Evolutionary conservation across 169 alveolate species (phyloP).

Genomic region (Babesia sp.): DNA sequence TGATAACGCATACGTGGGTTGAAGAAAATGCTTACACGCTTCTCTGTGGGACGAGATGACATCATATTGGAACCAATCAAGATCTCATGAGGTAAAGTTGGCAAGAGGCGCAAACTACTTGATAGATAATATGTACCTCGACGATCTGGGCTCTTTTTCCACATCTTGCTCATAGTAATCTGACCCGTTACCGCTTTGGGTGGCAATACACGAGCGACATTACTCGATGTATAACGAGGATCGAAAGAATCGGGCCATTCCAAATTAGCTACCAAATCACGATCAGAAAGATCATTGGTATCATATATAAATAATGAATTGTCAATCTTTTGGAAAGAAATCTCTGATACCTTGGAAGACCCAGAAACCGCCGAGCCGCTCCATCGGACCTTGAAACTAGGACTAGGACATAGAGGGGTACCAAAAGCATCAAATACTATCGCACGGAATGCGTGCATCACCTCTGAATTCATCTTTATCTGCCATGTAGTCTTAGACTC

Average conservation of each 20-base stretch:
- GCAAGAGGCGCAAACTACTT: not conserved
- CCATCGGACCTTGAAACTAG: slow-evolving; percentile 25
- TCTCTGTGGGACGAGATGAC: not conserved
- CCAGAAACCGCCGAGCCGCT: slow-evolving; percentile 2
- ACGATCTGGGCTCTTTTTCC: slow-evolving; percentile 23
- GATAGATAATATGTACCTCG: not conserved
- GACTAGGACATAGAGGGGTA: slow-evolving; percentile 14
- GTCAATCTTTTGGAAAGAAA: slow-evolving; percentile 28
- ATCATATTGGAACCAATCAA: not conserved
- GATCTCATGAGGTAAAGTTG: slow-evolving; percentile 29
- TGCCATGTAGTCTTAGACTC: slow-evolving; percentile 33
- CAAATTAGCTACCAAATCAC: not conserved
- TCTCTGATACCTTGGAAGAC: not conserved
- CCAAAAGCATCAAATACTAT: slow-evolving; percentile 39
- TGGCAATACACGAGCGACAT: not conserved
- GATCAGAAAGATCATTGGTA: not conserved
- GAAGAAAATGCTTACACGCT: slow-evolving; percentile 30
- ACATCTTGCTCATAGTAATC: slow-evolving; percentile 15
- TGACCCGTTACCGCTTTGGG: slow-evolving; percentile 18
- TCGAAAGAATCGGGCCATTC: slow-evolving; percentile 43
- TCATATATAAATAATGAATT: slow-evolving; percentile 19
- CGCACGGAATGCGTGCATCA: slow-evolving; percentile 36
- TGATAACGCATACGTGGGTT: slow-evolving; percentile 35
- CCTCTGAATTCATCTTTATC: not conserved
- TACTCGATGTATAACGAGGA: not conserved